A percentile compares a stretch with the other conserved stretches of the same genome.
phyloP scores from a whole-genome alignment of 805 yeast genomes.

The Cyberlindnera suaveolens region DNA sequence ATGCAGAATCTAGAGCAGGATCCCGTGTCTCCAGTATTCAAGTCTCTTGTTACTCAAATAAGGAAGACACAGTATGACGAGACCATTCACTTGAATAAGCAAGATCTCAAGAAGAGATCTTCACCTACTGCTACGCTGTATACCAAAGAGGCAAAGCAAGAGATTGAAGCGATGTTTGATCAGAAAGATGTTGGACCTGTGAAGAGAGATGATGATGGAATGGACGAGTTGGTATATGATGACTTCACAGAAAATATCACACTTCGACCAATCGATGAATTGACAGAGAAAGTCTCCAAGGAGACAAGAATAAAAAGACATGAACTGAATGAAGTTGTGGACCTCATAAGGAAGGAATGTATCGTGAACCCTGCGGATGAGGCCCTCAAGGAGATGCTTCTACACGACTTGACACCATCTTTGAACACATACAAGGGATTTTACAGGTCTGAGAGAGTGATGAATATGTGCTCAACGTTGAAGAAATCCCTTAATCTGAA shows the following conservation, averaged over 20 bases:
- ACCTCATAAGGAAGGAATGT: conserved; percentile 8
- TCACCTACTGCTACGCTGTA: conserved; percentile 79
- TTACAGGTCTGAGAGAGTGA: conserved; percentile 24
- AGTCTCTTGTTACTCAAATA: conserved; percentile 5
- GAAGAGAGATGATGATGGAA: conserved; percentile 17
- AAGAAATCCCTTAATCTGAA: conserved; percentile 30
- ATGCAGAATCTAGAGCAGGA: not conserved
- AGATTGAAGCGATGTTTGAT: conserved; percentile 71
- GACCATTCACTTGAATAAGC: conserved; percentile 16
- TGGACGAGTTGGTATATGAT: conserved; percentile 19
- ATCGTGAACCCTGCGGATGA: conserved; percentile 42
- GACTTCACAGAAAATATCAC: conserved; percentile 33
- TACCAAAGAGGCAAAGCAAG: conserved; percentile 70
- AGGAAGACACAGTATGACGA: conserved; percentile 10
- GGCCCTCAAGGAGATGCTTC: conserved; percentile 30
- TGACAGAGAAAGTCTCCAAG: conserved; percentile 26
- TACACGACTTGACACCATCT: conserved; percentile 34
- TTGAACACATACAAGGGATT: conserved; percentile 27
- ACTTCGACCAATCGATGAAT: conserved; percentile 26
- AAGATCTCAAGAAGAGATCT: conserved; percentile 28
- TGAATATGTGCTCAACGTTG: conserved; percentile 30
- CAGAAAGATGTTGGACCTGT: conserved; percentile 34
- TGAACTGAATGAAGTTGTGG: conserved; percentile 1
- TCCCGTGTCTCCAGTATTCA: conserved; percentile 7
- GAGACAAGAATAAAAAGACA: conserved; percentile 1